Evolutionary conservation across 1,139 yeast genomes (phyloP), one percentile per base, ranked within the genome.

Genomic region (Diutina ranongensis): DNA sequence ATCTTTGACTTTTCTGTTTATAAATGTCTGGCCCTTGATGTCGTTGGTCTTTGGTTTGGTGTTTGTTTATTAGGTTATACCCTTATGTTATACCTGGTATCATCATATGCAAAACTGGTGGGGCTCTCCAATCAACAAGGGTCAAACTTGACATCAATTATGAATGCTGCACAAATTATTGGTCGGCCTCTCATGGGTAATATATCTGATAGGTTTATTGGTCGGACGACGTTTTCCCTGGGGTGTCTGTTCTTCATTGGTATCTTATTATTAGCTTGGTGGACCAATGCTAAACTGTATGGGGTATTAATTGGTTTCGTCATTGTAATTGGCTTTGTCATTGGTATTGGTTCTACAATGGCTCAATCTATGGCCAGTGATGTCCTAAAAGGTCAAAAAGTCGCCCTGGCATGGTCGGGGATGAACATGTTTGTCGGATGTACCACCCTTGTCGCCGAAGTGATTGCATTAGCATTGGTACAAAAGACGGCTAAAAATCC

Each of bases 331-430:
- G 89, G 89, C 0, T 55, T 67, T 4, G 59, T 72, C 12, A 62
- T 78, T 47, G 89, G 88, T 41, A 73, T 80, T n/a, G 83, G 80
- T 13, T 74, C 80, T 54, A 75, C 79, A 12, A 72, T 78, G 72
- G 71, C 74, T 47, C 74, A 78, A 21, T 79, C 85, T 1, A 56
- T 82, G 46, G 73, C 77, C 8, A 74, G 81, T 1, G 87, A 79
- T 55, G 57, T 77, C 25, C 66, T 78, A 36, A 40, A 33, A 20
- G 44, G 32, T 44, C 46, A 46, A 8, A 67, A 70, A 44, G 68
- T 80, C 47, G 72, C 80, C 1, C 72, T 82, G 4, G 80, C 78
- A 1, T 79, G 85, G 81, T 68, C 81, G 1, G 72, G 70, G 21
- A 64, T 76, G 46, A 80, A 78, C 54, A 62, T 76, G 33, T 53